Evolutionary conservation across 768 basidiomycete genomes (phyloP).

Genomic region (Ramaria sp.): DNA sequence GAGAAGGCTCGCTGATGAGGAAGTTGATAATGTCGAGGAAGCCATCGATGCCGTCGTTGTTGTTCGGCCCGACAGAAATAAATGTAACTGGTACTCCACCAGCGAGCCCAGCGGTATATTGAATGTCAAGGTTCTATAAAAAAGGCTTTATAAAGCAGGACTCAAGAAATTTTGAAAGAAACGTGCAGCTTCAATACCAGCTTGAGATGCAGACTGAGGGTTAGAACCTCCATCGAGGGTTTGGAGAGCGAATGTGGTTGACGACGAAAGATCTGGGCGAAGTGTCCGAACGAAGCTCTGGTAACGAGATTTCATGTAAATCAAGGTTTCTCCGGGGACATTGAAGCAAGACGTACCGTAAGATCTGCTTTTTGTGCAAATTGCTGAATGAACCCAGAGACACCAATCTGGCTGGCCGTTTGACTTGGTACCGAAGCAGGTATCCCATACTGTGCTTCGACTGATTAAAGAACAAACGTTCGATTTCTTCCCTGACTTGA

Average conservation of each 20-base stretch:
- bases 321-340: background rate
- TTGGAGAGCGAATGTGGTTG: conserved; percentile 16
- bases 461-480: background rate
- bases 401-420: background rate
- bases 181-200: conserved; percentile 22
- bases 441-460: conserved; percentile 4
- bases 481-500: background rate
- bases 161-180: too few species aligned
- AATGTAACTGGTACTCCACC: conserved; percentile 1
- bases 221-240: conserved; percentile 21
- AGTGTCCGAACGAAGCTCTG: conserved; percentile 17
- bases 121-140: conserved; percentile 5
- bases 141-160: background rate
- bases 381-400: conserved; percentile 18
- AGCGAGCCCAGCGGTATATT: conserved; percentile 8
- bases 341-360: background rate
- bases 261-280: conserved; percentile 16
- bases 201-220: conserved; percentile 14
- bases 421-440: background rate
- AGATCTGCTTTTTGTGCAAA: conserved; percentile 21
- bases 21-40: conserved; percentile 23
- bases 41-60: conserved; percentile 17
- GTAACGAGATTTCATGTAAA: background rate
- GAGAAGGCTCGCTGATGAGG: conserved; percentile 15
- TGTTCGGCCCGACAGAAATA: conserved; percentile 5